Base-by-base conservation (phyloP, 306 rosid species). In the Abrus precatorius region DNA sequence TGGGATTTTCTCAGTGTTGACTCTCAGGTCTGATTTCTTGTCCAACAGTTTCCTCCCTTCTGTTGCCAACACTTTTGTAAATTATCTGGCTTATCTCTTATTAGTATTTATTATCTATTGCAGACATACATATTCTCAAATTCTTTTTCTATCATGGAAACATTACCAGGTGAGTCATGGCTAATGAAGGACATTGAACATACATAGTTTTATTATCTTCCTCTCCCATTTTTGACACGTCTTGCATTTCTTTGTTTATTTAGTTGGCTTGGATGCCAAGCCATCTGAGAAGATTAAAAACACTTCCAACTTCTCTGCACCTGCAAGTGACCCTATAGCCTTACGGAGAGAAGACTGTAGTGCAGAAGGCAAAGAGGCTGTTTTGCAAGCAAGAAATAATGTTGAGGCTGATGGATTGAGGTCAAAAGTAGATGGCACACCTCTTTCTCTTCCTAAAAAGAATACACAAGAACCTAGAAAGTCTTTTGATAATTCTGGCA, bases 1-100 rank as follows among this genome's bases (percentile, higher is more conserved):
- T 96, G 99, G 98, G 99, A 96, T 88, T 96, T 96, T 81, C 90
- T 96, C 72, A 93, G 98, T 86, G 99, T 96, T 13, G 99, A 96
- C 82, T 96, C 99, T 63, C 99, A 96, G 99, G 99, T 96, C 86
- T 75, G 80, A 55, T 71, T 87, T 69, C 12, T 50, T 75, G 71
- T 47, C 73, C 72, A 55, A 62, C 74, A 63, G 28, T 44, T 87
- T 86, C 38, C 55, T 72, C 56, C 66, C 54, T 61, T 84, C 9
- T 74, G 56, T 43, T 66, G 44, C 70, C 62, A 44, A 32, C 52
- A 6, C 73, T 76, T 45, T 45, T 41, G 61, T 65, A 50, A 47
- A 81, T 13, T 32, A 74, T 80, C 73, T 70, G 45, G 50, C 62
- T 57, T 44, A 49, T 78, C 53, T 80, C 60, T 74, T 64, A 83